Evolutionary conservation across 2,329 filamentous ascomycete genomes (phyloP).

Genomic region (Pseudogymnoascus pannorum): DNA sequence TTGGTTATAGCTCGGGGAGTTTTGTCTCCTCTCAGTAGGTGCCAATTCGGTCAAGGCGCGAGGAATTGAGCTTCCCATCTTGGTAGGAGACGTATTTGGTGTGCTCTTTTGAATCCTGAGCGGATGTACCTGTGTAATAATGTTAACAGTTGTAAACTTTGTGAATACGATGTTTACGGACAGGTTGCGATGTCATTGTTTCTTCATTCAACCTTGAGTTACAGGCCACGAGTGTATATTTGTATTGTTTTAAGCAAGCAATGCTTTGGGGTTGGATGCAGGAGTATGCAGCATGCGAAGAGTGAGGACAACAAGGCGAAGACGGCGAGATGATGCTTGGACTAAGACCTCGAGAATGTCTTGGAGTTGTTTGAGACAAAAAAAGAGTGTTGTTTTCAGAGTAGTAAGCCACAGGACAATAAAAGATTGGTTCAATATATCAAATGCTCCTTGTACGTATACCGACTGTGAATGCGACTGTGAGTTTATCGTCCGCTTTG

Average conservation of each 20-base stretch:
- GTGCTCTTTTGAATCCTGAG: conserved; percentile 70
- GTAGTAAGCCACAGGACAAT: not conserved
- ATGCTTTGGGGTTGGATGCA: not conserved
- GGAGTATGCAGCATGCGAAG: conserved; percentile 7
- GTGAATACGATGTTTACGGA: not conserved
- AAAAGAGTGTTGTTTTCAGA: not conserved
- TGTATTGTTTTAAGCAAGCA: conserved; percentile 1
- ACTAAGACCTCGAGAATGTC: conserved; percentile 5
- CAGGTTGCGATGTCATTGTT: conserved; percentile 12
- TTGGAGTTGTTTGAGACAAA: conserved; percentile 8
- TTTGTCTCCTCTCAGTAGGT: conserved; percentile 75
- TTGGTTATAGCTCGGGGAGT: conserved; percentile 88
- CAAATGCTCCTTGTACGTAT: not conserved
- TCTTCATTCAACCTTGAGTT: conserved; percentile 3
- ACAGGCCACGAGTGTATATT: conserved; percentile 1
- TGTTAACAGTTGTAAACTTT: conserved; percentile 4
- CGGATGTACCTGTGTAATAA: conserved; percentile 55
- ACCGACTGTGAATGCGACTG: conserved; percentile 2
- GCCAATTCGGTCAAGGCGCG: conserved; percentile 85
- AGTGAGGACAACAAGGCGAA: conserved; percentile 4
- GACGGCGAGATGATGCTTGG: not conserved
- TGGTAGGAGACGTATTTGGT: conserved; percentile 48
- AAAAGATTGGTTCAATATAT: conserved; percentile 1
- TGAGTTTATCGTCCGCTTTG: conserved; percentile 2
- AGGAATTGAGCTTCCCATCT: conserved; percentile 49